These are phyloP conservation scores for Eimeria tenella DNA, from an alignment of 169 alveolate species.

Conservation along the genomic window DNA sequence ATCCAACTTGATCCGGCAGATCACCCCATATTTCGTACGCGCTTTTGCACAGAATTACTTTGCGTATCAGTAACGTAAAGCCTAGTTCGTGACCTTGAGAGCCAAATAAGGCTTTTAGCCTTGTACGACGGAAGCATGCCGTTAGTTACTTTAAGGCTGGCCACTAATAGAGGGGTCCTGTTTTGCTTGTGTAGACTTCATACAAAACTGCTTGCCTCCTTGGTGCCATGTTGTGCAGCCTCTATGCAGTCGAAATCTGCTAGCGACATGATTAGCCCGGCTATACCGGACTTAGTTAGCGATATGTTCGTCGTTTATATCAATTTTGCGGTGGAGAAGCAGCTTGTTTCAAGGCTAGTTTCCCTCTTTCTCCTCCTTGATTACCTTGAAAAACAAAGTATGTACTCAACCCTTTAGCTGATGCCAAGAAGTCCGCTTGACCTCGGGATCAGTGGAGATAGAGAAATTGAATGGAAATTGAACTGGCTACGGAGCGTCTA, in stretches of 20 bases:
- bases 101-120: not conserved
- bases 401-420: not conserved
- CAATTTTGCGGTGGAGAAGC: slow-evolving; percentile 66
- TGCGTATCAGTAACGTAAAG: too few species aligned
- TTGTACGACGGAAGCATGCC: too few species aligned
- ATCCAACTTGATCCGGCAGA: slow-evolving; percentile 64
- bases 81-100: not conserved
- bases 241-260: slow-evolving; percentile 66
- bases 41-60: not conserved
- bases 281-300: slow-evolving; percentile 58
- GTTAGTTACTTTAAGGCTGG: too few species aligned
- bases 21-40: slow-evolving; percentile 61
- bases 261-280: slow-evolving; percentile 65
- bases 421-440: not conserved
- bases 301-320: slow-evolving; percentile 63
- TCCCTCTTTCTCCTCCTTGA: slow-evolving; percentile 72
- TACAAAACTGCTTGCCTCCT: too few species aligned
- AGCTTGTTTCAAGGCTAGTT: slow-evolving; percentile 60
- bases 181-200: too few species aligned
- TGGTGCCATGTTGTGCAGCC: slow-evolving; percentile 33
- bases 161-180: too few species aligned
- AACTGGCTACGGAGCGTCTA: too few species aligned
- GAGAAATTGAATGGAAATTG: too few species aligned
- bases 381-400: slow-evolving; percentile 70
- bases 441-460: too few species aligned